phyloP scores from a whole-genome alignment of 78 protist species.

The Chrysochromulina parva region DNA sequence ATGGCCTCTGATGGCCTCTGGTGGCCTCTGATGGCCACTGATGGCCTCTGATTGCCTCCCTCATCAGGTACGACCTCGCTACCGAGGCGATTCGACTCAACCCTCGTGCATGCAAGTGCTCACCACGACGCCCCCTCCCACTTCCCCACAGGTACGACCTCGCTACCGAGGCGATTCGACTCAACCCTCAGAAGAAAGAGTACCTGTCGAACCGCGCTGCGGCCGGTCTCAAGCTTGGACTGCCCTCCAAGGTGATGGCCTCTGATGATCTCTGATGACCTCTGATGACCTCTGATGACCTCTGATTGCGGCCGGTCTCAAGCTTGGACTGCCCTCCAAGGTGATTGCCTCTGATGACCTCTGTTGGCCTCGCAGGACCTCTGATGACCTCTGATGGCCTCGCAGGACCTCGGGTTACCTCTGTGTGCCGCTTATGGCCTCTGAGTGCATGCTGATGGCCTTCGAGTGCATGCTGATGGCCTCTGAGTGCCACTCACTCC shows the following conservation, averaged over 20 bases:
- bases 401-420: too few species aligned
- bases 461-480: too few species aligned
- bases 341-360: not conserved
- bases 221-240: not conserved
- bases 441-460: too few species aligned
- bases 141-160: not conserved
- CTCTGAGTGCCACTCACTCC: too few species aligned
- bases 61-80: not conserved
- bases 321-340: not conserved
- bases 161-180: not conserved
- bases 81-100: conserved; percentile 19
- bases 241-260: not conserved
- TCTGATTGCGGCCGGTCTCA: not conserved
- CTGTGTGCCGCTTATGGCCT: too few species aligned
- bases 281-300: too few species aligned
- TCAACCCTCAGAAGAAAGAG: not conserved
- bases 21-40: too few species aligned
- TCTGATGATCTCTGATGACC: not conserved
- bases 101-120: not conserved
- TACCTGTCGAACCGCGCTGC: conserved; percentile 45
- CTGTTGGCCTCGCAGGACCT: too few species aligned
- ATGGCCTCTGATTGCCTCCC: too few species aligned
- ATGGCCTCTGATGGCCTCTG: too few species aligned
- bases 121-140: too few species aligned
- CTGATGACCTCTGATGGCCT: too few species aligned